These are phyloP conservation scores for Coemansia sp. DNA, from an alignment of 192 early-diverging fungal species.

Conservation along the genomic window DNA sequence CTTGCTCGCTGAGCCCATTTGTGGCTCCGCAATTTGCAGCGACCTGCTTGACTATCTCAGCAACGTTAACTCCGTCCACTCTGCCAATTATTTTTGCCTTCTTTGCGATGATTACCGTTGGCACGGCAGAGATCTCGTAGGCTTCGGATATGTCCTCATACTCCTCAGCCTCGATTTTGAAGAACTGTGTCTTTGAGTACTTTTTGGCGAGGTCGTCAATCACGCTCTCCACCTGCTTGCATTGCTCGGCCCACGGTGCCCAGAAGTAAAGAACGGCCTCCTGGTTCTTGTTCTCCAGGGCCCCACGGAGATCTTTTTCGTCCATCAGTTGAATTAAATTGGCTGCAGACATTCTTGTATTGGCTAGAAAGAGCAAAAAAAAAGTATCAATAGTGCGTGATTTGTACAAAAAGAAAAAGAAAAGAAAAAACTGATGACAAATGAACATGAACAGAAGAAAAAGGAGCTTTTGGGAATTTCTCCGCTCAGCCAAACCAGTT, in stretches of 20 bases:
- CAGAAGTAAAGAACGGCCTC: constrained; percentile 79
- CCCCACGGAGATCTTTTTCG: constrained; percentile 31
- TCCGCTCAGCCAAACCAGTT: neutral
- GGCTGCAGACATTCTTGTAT: constrained; percentile 12
- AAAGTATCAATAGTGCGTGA: neutral
- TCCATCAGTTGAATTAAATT: constrained; percentile 39
- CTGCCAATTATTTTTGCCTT: constrained; percentile 69
- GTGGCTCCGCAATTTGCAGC: constrained; percentile 36
- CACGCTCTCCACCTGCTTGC: constrained; percentile 90
- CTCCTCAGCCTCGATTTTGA: constrained; percentile 91
- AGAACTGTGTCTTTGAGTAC: constrained; percentile 70
- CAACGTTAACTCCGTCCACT: constrained; percentile 86
- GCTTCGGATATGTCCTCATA: constrained; percentile 84
- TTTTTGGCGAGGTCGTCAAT: constrained; percentile 82
- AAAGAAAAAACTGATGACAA: neutral
- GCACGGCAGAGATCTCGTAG: constrained; percentile 89
- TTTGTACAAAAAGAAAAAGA: neutral
- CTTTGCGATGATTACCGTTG: constrained; percentile 82
- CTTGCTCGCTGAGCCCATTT: constrained; percentile 33
- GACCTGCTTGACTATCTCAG: constrained; percentile 70
- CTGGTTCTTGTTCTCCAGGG: constrained; percentile 34
- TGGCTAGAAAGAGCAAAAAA: neutral
- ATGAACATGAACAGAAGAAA: neutral
- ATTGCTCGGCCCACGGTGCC: constrained; percentile 88
- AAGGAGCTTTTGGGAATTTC: neutral